Evolutionary conservation across 768 basidiomycete genomes (phyloP).

Genomic region (Naganishia vishniacii): DNA sequence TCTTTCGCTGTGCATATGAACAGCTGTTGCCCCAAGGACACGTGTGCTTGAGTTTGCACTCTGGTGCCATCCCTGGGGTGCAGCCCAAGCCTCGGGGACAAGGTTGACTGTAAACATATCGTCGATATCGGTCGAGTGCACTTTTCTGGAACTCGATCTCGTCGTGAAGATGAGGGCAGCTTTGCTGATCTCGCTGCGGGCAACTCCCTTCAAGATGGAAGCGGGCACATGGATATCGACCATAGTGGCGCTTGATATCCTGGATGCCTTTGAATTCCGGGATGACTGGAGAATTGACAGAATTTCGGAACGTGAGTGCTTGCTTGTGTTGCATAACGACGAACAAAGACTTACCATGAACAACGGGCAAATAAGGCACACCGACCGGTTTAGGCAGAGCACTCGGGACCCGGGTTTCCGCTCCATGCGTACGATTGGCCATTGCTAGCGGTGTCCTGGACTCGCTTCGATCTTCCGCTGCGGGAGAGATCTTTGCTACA

Average conservation of each 20-base stretch:
- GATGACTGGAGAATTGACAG: background rate
- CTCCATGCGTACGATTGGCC: background rate
- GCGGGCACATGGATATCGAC: background rate
- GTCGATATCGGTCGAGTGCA: slow-evolving; percentile 14
- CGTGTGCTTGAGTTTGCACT: slow-evolving; percentile 5
- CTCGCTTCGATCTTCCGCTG: background rate
- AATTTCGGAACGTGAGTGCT: no score
- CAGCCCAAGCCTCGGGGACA: slow-evolving; percentile 6
- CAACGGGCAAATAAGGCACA: background rate
- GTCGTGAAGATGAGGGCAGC: background rate
- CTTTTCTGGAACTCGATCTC: background rate
- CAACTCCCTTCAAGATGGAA: slow-evolving; percentile 13
- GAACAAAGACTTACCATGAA: slow-evolving; percentile 5
- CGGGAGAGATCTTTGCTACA: background rate
- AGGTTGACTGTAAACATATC: slow-evolving; percentile 16
- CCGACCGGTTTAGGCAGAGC: background rate
- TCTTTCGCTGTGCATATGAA: background rate
- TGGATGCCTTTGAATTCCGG: slow-evolving; percentile 10
- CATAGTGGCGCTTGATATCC: background rate
- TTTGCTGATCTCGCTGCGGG: background rate
- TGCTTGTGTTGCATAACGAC: no score
- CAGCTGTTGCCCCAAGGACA: slow-evolving; percentile 11
- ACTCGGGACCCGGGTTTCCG: background rate
- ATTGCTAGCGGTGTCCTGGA: background rate
- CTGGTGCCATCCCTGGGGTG: background rate